Evolutionary conservation across 495 filamentous ascomycete genomes (phyloP).

Genomic region (Poronia punctata): DNA sequence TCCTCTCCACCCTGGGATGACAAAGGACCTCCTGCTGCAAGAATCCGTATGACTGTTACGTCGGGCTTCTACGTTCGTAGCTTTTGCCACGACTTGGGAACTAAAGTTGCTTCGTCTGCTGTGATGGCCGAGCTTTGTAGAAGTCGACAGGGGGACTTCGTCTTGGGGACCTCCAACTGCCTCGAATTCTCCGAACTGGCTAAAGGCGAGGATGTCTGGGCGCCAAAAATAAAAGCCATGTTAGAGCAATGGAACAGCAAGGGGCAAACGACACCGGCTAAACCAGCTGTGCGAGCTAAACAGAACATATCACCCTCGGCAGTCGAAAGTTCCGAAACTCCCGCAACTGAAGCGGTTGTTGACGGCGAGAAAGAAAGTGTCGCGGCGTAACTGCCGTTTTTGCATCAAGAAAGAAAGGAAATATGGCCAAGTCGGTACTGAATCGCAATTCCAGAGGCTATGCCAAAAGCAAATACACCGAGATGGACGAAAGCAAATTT

Average conservation of each 20-base stretch:
- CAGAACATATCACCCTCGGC: slow-evolving; percentile 1
- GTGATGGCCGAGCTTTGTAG: slow-evolving; percentile 83
- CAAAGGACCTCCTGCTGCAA: slow-evolving; percentile 62
- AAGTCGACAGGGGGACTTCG: slow-evolving; percentile 72
- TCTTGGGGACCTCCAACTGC: slow-evolving; percentile 57
- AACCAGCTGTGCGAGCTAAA: slow-evolving; percentile 12
- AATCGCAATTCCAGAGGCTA: too few relatives aligned
- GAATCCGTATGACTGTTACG: slow-evolving; percentile 83
- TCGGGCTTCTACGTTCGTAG: slow-evolving; percentile 97
- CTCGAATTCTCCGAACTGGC: slow-evolving; percentile 76
- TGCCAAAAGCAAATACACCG: too few relatives aligned
- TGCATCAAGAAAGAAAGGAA: too few relatives aligned
- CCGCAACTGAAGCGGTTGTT: too few relatives aligned
- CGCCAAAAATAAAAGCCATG: slow-evolving; percentile 59
- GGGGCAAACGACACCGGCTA: slow-evolving; percentile 2
- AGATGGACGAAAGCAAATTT: too few relatives aligned
- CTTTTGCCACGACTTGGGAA: slow-evolving; percentile 84
- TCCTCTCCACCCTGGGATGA: slow-evolving; percentile 35
- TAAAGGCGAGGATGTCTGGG: slow-evolving; percentile 77
- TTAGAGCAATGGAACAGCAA: slow-evolving; percentile 50
- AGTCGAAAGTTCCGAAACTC: too few relatives aligned
- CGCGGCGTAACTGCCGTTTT: too few relatives aligned
- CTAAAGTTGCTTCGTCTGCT: slow-evolving; percentile 70
- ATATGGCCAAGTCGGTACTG: too few relatives aligned
- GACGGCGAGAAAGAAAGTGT: too few relatives aligned